Conservation (phyloP, 139 green algal genomes). For the Auxenochlorella pyrenoidosa region DNA sequence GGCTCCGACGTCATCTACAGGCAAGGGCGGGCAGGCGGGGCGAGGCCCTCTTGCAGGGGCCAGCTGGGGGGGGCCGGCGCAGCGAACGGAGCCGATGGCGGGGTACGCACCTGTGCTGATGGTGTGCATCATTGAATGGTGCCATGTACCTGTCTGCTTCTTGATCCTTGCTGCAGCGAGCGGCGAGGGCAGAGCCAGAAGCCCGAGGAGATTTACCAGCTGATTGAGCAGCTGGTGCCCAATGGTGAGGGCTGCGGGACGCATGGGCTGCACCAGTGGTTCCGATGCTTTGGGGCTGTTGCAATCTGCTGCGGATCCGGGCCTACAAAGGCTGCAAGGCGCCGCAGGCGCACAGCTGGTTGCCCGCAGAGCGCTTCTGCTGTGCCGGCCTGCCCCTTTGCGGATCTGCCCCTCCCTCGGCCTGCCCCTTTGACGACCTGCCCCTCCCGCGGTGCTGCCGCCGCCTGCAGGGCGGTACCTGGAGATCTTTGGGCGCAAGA, state of each 20-base stretch:
- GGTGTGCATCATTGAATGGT: too few relatives aligned
- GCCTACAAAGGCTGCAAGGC: too few relatives aligned
- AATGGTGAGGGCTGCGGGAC: constrained; percentile 52
- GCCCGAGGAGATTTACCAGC: constrained; percentile 96
- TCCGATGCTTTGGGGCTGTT: too few relatives aligned
- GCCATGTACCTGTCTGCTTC: background rate
- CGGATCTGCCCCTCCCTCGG: background rate
- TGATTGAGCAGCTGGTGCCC: constrained; percentile 92
- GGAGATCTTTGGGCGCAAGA: constrained; percentile 95
- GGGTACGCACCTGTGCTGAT: too few relatives aligned
- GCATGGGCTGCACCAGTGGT: background rate
- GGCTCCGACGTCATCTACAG: constrained; percentile 87
- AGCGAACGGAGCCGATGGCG: too few relatives aligned
- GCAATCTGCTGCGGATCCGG: too few relatives aligned
- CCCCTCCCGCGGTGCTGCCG: too few relatives aligned
- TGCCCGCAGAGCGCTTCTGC: too few relatives aligned
- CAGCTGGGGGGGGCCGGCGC: too few relatives aligned
- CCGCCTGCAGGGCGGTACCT: constrained; percentile 68
- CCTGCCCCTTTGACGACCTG: background rate
- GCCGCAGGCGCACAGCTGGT: too few relatives aligned
- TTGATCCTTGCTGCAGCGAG: constrained; percentile 55
- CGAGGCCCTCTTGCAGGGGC: too few relatives aligned
- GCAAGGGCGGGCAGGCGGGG: background rate
- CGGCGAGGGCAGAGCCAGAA: constrained; percentile 95
- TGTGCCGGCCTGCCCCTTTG: too few relatives aligned